phyloP scores from a whole-genome alignment of 257 asterid genomes.

The Buddleja alternifolia region DNA sequence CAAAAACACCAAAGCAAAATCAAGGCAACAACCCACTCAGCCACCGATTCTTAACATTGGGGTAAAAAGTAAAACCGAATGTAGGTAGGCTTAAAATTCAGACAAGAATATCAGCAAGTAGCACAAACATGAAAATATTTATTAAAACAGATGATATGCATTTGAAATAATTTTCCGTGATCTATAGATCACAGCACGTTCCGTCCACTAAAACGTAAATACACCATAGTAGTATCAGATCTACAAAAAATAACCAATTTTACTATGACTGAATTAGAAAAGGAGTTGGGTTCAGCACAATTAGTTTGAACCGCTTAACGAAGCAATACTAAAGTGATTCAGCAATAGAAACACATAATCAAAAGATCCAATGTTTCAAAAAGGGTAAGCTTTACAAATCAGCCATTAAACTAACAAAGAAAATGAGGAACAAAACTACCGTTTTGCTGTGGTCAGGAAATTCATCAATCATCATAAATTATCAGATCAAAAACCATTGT shows the following conservation, averaged over 20 bases:
- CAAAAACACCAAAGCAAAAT: constrained; percentile 3
- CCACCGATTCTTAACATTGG: background rate
- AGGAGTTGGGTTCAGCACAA: constrained; percentile 11
- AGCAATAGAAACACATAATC: constrained; percentile 1
- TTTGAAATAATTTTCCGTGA: constrained; percentile 12
- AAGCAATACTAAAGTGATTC: background rate
- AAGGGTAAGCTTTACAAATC: constrained; percentile 25
- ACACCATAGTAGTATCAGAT: constrained; percentile 22
- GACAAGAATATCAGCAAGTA: background rate
- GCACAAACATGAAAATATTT: constrained; percentile 11
- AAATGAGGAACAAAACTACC: background rate
- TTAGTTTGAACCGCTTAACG: constrained; percentile 1
- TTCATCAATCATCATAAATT: constrained; percentile 18
- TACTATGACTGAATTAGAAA: background rate
- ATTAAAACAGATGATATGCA: constrained; percentile 4
- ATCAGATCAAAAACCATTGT: constrained; percentile 31
- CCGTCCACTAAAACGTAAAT: background rate
- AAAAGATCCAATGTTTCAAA: constrained; percentile 21
- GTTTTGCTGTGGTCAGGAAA: constrained; percentile 28
- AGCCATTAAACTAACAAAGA: background rate
- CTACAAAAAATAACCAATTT: constrained; percentile 23
- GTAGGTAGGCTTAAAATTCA: background rate
- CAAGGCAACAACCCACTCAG: background rate
- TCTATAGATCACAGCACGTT: constrained; percentile 23
- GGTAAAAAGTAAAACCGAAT: background rate